Evolutionary conservation across 176 grass and related monocot species (phyloP), one percentile per base, ranked within the genome.

Genomic region (Bonia amplexicaulis): DNA sequence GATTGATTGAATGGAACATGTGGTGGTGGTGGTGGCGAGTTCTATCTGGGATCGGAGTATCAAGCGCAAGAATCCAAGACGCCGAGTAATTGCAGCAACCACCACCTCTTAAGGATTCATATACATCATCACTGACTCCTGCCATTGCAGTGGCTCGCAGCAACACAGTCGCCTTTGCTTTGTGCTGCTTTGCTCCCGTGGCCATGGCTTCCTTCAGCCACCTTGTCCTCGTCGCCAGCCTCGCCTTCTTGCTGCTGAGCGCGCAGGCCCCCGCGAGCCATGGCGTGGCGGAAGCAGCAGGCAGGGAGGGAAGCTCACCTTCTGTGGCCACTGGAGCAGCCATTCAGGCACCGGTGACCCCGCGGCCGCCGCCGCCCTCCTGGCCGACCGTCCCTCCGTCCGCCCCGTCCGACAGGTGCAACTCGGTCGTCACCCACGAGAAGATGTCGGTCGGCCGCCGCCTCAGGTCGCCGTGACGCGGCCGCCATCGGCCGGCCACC

Each of bases 191-290:
- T 17, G 33, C 48, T 55, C 33, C 45, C 20, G 82, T 77, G 79
- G 63, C 45, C 51, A 81, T 76, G 79, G 79, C 72, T 2, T 60
- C 72, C 6, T 19, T 77, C 9, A 26, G 40, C 27, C 51, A 59
- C 9, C 71, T 88, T 12, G 27, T 39, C 79, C 41, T 82, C 63
- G 41, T 47, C 29, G 20, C 86, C 20, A 46, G 20, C 27, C 61
- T 87, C 14, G 79, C 63, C 8, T 69, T 87, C 71, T 52, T 87
- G 71, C 22, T 77, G 26, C 62, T 87, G 14, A 13, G 4, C 7
- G 22, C 52, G 45, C 61, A 11, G 25, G 12, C 20, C 22, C n/a
- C 27, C 4, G 63, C 26, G 51, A 82, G 9, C 3, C 61, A 31
- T 9, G 48, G 23, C 74, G 19, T 22, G 9, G 48, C 12, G 37